These are phyloP conservation scores for Ustulina deusta DNA, from an alignment of 2,329 filamentous ascomycete species.

Conservation along the genomic window DNA sequence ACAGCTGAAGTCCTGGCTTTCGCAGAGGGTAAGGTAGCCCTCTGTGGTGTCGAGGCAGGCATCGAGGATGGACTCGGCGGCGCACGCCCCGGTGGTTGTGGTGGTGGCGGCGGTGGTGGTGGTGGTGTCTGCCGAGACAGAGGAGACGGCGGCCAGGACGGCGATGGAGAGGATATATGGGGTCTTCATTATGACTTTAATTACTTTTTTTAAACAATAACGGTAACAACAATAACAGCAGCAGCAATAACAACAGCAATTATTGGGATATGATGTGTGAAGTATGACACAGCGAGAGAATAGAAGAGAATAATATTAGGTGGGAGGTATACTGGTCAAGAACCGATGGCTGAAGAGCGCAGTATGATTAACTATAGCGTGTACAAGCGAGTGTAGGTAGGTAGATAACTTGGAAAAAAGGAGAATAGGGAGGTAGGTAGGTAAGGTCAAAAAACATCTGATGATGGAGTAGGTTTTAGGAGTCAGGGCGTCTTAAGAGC, in stretches of 20 bases:
- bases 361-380: conserved; percentile 1
- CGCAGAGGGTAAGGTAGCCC: conserved; percentile 52
- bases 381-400: conserved; percentile 19
- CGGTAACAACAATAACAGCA: not conserved
- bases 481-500: conserved; percentile 17
- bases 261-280: no score
- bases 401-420: not conserved
- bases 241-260: no score
- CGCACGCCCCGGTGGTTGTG: conserved; percentile 43
- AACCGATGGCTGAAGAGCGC: conserved; percentile 18
- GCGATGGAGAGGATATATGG: conserved; percentile 41
- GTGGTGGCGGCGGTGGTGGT: conserved; percentile 27
- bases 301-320: not conserved
- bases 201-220: not conserved
- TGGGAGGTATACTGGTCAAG: not conserved
- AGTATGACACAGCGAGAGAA: conserved; percentile 8
- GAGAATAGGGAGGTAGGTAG: no score
- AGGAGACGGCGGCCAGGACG: conserved; percentile 42
- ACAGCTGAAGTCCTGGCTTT: conserved; percentile 57
- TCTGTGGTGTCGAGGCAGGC: conserved; percentile 53
- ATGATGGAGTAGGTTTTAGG: not conserved
- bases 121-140: conserved; percentile 34
- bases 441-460: not conserved
- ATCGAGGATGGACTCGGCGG: conserved; percentile 54
- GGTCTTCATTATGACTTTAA: conserved; percentile 43